Evolutionary conservation across 257 asterid genomes (phyloP).

Genomic region (Nicotiana knightiana): DNA sequence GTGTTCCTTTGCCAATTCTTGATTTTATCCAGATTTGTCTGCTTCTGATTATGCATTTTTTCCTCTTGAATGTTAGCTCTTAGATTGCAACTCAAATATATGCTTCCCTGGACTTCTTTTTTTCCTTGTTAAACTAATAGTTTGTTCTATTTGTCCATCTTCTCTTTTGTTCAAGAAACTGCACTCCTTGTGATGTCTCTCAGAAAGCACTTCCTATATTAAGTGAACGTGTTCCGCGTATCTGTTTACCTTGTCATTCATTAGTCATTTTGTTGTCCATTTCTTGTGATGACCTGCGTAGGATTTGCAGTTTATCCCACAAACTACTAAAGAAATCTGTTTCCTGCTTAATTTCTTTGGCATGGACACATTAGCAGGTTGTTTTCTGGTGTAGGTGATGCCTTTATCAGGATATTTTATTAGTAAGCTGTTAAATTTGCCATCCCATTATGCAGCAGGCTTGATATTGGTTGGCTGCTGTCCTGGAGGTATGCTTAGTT

Average conservation of each 20-base stretch:
- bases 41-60: neutral
- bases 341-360: neutral
- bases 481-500: conserved; percentile 68
- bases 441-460: conserved; percentile 91
- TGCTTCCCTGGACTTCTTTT: neutral
- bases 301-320: neutral
- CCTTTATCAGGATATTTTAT: conserved; percentile 74
- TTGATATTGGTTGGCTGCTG: conserved; percentile 88
- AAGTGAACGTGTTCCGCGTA: neutral
- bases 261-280: neutral
- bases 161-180: neutral
- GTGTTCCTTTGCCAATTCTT: neutral
- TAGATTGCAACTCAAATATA: neutral
- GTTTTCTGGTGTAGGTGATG: conserved; percentile 59
- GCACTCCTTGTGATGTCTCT: neutral
- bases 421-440: conserved; percentile 83
- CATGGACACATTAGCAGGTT: neutral
- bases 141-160: neutral
- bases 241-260: neutral
- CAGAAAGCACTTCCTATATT: neutral
- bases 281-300: neutral
- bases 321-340: neutral
- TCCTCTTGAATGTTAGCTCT: neutral
- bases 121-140: neutral
- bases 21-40: neutral